Evolutionary conservation across 1,139 yeast genomes (phyloP).

Genomic region (Scheffersomyces cryptocercus): DNA sequence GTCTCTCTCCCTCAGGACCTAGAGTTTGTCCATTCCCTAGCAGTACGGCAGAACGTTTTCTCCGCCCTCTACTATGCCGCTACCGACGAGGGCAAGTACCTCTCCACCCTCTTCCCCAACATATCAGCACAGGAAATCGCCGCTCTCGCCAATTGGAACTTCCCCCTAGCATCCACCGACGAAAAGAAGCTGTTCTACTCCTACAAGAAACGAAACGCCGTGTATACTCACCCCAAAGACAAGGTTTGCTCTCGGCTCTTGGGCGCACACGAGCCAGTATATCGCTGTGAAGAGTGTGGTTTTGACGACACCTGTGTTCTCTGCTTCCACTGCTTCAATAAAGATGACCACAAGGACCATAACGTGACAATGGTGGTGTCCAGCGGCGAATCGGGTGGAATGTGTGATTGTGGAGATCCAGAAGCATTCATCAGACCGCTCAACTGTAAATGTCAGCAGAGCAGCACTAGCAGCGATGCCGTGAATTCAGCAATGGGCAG

Average conservation of each 20-base stretch:
- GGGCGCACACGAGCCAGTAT: conserved; percentile 60
- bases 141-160: background rate
- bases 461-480: conserved; percentile 3
- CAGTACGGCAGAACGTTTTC: conserved; percentile 20
- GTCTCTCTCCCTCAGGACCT: conserved; percentile 27
- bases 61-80: conserved; percentile 33
- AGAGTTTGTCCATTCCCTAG: conserved; percentile 13
- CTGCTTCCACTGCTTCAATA: conserved; percentile 69
- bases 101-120: conserved; percentile 28
- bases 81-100: conserved; percentile 30
- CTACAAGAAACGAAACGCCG: background rate
- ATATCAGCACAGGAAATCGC: background rate
- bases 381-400: conserved; percentile 52
- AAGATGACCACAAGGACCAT: conserved; percentile 65
- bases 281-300: conserved; percentile 66
- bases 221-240: conserved; percentile 37
- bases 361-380: conserved; percentile 57
- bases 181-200: background rate
- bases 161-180: background rate
- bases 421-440: conserved; percentile 69
- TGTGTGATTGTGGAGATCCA: conserved; percentile 92
- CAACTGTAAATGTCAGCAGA: conserved; percentile 48
- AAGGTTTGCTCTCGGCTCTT: conserved; percentile 67
- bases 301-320: conserved; percentile 75
- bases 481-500: conserved; percentile 3